Percentiles rank a stretch among this genome's conserved stretches.
Conservation (phyloP, 495 filamentous ascomycete species). For the Aspergillus hancockii region DNA sequence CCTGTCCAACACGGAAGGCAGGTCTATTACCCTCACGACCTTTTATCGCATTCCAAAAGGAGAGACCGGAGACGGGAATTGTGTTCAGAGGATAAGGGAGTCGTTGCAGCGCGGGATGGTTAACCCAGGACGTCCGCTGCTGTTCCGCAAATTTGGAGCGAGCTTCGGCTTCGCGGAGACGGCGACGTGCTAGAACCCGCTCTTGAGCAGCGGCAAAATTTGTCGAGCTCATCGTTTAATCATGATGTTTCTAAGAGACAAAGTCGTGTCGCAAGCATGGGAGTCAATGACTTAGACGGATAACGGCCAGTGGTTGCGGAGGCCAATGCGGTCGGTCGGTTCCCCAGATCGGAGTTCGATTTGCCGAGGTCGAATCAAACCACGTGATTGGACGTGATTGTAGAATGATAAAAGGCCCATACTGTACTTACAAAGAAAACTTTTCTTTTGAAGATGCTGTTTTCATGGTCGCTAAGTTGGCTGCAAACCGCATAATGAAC, state of each 20-base stretch:
- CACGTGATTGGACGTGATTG: constrained; percentile 31
- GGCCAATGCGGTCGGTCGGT: constrained; percentile 30
- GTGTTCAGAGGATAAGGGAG: constrained; percentile 66
- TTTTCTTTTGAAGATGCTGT: too few relatives aligned
- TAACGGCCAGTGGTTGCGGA: constrained; percentile 7
- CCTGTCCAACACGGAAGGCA: constrained; percentile 91
- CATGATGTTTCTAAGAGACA: constrained; percentile 29
- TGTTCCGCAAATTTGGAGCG: constrained; percentile 56
- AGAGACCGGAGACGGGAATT: constrained; percentile 56
- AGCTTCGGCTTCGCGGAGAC: constrained; percentile 64
- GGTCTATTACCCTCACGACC: constrained; percentile 79
- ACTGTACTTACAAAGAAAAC: too few relatives aligned
- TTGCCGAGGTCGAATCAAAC: constrained; percentile 33
- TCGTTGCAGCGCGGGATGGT: constrained; percentile 49
- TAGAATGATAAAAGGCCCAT: too few relatives aligned
- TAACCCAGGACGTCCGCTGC: constrained; percentile 59
- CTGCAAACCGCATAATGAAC: too few relatives aligned
- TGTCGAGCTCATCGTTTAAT: constrained; percentile 64
- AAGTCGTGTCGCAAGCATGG: not conserved
- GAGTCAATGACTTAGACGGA: not conserved
- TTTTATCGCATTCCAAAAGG: constrained; percentile 68
- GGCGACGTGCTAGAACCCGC: constrained; percentile 76
- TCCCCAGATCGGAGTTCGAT: constrained; percentile 30
- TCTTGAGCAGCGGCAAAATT: constrained; percentile 85
- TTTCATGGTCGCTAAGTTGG: too few relatives aligned